These are phyloP conservation scores for Diaporthe humulicola DNA, from an alignment of 2,329 filamentous ascomycete genomes.

Conservation along the genomic window DNA sequence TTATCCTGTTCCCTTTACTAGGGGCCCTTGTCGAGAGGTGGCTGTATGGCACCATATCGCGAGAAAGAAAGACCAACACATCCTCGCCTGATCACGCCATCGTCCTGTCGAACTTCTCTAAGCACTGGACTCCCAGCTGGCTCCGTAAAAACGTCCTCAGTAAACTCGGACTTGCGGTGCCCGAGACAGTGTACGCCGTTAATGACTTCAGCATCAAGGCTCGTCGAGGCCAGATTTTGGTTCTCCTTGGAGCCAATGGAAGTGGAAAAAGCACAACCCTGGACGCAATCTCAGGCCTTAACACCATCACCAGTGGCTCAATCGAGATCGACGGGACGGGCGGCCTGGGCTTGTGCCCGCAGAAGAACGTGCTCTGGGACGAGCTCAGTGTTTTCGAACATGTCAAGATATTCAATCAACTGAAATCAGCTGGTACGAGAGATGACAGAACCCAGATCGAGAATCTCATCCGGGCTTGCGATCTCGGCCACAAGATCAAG, in stretches of 20 bases:
- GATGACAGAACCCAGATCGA: slow-evolving; percentile 72
- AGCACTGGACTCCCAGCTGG: slow-evolving; percentile 79
- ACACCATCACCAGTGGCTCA: slow-evolving; percentile 79
- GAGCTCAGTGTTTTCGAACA: slow-evolving; percentile 89
- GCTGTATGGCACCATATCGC: slow-evolving; percentile 81
- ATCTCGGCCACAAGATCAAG: slow-evolving; percentile 80
- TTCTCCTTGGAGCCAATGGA: slow-evolving; percentile 89
- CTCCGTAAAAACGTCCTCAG: slow-evolving; percentile 56
- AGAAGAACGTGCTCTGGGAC: slow-evolving; percentile 96
- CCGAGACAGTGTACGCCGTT: slow-evolving; percentile 81
- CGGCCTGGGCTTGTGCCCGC: slow-evolving; percentile 88
- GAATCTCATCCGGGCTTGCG: slow-evolving; percentile 77
- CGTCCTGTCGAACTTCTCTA: slow-evolving; percentile 79
- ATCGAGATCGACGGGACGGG: slow-evolving; percentile 84
- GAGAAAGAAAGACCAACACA: slow-evolving; percentile 57
- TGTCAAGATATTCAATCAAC: slow-evolving; percentile 83
- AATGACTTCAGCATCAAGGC: slow-evolving; percentile 79
- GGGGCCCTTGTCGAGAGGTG: slow-evolving; percentile 80
- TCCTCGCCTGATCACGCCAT: slow-evolving; percentile 66
- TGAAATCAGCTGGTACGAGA: slow-evolving; percentile 69
- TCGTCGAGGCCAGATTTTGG: slow-evolving; percentile 84
- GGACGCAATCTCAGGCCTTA: slow-evolving; percentile 87
- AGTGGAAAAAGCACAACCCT: slow-evolving; percentile 92
- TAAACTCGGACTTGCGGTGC: slow-evolving; percentile 27
- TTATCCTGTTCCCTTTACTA: slow-evolving; percentile 80